Conservation (phyloP, 148 eudicot species). For the Mesembryanthemum crystallinum region DNA sequence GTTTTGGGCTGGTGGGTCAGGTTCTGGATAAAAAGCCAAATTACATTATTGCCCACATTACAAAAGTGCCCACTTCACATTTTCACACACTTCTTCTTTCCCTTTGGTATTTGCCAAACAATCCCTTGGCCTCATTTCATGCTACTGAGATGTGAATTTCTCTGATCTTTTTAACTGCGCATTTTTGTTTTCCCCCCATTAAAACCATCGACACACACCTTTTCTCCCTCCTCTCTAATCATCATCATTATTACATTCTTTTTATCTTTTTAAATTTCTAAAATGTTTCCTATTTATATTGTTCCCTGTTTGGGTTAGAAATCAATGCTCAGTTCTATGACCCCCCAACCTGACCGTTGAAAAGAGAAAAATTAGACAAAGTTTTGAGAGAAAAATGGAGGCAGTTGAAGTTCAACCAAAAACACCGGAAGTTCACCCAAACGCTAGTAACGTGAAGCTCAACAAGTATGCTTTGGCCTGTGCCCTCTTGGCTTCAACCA, state of each 20-base stretch:
- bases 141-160: constrained; percentile 13
- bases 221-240: constrained; percentile 22
- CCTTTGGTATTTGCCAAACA: constrained; percentile 3
- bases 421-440: not conserved
- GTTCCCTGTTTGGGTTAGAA: not conserved
- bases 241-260: not conserved
- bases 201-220: constrained; percentile 21
- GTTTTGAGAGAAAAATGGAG: constrained; percentile 23
- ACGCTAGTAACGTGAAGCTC: constrained; percentile 20
- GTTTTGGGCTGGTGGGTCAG: not conserved
- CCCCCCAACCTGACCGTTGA: constrained; percentile 10
- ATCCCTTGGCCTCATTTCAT: constrained; percentile 14
- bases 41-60: not conserved
- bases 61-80: constrained; percentile 7
- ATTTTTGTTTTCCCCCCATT: not conserved
- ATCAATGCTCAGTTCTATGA: constrained; percentile 2
- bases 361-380: not conserved
- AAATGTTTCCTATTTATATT: constrained; percentile 7
- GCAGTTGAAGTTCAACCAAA: constrained; percentile 26
- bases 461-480: constrained; percentile 69
- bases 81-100: no score
- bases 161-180: not conserved
- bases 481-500: constrained; percentile 78
- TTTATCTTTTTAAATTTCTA: not conserved
- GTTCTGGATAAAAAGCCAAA: not conserved